Base-by-base conservation (phyloP, 2,329 filamentous ascomycete species). In the Claviceps sp. region DNA sequence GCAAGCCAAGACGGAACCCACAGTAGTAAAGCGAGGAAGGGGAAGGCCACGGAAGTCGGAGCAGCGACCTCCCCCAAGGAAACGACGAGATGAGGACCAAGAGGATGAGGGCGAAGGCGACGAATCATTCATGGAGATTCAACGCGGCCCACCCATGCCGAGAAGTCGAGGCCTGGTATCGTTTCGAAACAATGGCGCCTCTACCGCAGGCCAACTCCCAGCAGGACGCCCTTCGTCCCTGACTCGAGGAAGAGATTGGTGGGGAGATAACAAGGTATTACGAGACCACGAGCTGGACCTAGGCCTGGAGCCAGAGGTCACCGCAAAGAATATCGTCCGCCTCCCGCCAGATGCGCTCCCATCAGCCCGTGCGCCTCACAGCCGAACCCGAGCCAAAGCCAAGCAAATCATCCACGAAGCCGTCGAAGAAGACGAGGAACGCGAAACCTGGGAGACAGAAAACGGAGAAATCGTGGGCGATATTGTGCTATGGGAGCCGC, bases 201-300 rank as follows among this genome's bases (percentile, higher is more conserved):
- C 81, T 50, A 72, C 69, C 26, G 71, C 78, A 56, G 73, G 73
- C 34, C 77, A 74, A 45, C 87, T 84, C 49, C 82, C 89, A 51
- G 91, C 85, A 13, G 90, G 89, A 2, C 81, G 93, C 52, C 80
- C 81, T 49, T 88, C 87, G 52, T 80, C 81, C 50, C 88, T 87
- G 10, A 83, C 88, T 56, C 80, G 81, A 55, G 93, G 90, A 0
- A 69, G 96, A 38, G 81, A 87, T 26, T 95, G 78, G 64, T 97
- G 91, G 91, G 82, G 82, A 60, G 89, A 89, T 58, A 91, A 82
- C 44, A 70, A 71, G 30, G 77, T 77, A 52, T 67, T 71, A 53
- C 66, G 73, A 48, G 61, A 66, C 24, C 61, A 74, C 43, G 58
- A 61, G 48, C 78, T 81, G 1, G 26, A 17, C 24, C 61, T 74